Base-by-base conservation (phyloP, 1,284 basidiomycete species). In the Ustilago xerochloae region DNA sequence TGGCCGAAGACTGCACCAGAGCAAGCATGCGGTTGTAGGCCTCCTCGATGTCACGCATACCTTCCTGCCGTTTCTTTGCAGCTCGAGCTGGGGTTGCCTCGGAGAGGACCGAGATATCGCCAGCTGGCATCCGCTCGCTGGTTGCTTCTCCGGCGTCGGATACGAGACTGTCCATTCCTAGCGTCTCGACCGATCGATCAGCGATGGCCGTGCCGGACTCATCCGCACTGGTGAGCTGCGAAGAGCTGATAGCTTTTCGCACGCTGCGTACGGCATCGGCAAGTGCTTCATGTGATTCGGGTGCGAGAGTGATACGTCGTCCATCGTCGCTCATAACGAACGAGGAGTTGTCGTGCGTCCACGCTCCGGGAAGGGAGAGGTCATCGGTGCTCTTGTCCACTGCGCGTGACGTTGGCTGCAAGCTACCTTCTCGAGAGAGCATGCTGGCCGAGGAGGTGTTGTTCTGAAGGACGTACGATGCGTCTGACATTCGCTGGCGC, bases 11-110 rank as follows among this genome's bases (percentile, higher is more conserved):
- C 41, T 66, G 65, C 4, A 76, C 74, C 29, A 76, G 32, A 7
- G 69, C 74, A n/a, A 74, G 56, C 74, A 76, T 76, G n/a, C 74
- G 63, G n/a, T 53, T 47, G 63, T 76, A 76, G 5, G 74, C 65
- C 30, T 61, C 65, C 33, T 76, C 74, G 22, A 76, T 70, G 26
- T 76, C 74, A 28, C 74, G 65, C 65, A 76, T 76, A 6, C 69
- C 71, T 47, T 73, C 74, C 46, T 64, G 70, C 38, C 74, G 65
- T 33, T 55, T 50, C 46, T 47, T 52, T 12, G 74, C 74, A 26
- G 70, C 74, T 36, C 53, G 43, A 33, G 63, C 70, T 4, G 74
- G 74, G 5, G 74, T 76, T 2, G 63, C 72, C 46, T 75, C 72
- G 12, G 72, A 75, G 8, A 63, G 32, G 26, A 70, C 57, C 16